A percentile compares a stretch with the other conserved stretches of the same genome.
Conservation (phyloP, 2,329 filamentous ascomycete species). For the Chrysoporthe cubensis region DNA sequence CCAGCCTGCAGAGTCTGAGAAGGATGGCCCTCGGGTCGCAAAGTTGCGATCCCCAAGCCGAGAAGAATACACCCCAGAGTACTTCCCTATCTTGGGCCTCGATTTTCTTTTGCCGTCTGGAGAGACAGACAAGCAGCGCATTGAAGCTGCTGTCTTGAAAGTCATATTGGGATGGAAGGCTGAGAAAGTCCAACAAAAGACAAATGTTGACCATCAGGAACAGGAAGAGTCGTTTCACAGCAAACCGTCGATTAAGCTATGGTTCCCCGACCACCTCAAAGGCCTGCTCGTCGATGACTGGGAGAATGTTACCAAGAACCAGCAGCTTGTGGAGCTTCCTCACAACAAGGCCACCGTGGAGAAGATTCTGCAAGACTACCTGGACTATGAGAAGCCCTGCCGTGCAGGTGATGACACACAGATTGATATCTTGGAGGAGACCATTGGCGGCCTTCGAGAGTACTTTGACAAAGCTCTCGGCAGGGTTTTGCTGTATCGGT, state of each 20-base stretch:
- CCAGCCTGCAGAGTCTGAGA: not conserved
- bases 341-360: conserved; percentile 71
- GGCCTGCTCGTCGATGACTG: conserved; percentile 95
- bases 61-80: no score
- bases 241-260: conserved; percentile 82
- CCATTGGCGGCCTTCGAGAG: conserved; percentile 81
- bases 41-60: conserved; percentile 7
- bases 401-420: conserved; percentile 70
- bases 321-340: conserved; percentile 85
- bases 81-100: not conserved
- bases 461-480: conserved; percentile 94
- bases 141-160: not conserved
- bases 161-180: not conserved
- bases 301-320: conserved; percentile 97
- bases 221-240: conserved; percentile 89
- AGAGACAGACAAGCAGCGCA: not conserved
- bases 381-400: conserved; percentile 68
- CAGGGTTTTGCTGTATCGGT: conserved; percentile 84
- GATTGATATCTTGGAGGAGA: conserved; percentile 86
- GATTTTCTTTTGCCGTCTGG: not conserved
- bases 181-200: not conserved
- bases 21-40: not conserved
- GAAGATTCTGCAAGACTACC: conserved; percentile 80
- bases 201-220: conserved; percentile 1
- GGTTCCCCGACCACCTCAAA: conserved; percentile 88